These are phyloP conservation scores for Stephania cephalantha DNA, from an alignment of 164 flowering plant genomes.

Conservation along the genomic window DNA sequence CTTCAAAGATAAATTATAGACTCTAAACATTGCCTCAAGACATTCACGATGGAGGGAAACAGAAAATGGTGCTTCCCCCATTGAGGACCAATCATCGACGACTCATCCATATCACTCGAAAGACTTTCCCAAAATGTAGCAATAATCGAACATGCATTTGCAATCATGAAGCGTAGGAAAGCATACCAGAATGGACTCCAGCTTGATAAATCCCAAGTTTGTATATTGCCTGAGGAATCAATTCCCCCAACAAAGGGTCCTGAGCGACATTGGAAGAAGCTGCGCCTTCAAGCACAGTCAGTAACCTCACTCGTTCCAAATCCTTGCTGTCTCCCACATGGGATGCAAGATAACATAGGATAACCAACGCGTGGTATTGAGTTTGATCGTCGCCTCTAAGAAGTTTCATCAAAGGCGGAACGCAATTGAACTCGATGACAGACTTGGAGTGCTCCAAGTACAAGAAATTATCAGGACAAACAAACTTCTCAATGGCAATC, in stretches of 20 bases:
- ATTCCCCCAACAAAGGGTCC: slow-evolving; percentile 46
- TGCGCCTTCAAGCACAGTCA: slow-evolving; percentile 47
- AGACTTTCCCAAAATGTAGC: neutral
- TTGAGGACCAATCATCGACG: neutral
- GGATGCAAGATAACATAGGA: slow-evolving; percentile 66
- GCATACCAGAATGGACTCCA: slow-evolving; percentile 38
- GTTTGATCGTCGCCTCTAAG: slow-evolving; percentile 37
- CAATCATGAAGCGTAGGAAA: slow-evolving; percentile 21
- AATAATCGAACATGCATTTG: slow-evolving; percentile 4
- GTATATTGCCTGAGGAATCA: slow-evolving; percentile 49
- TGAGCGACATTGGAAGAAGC: slow-evolving; percentile 36
- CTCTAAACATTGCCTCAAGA: neutral
- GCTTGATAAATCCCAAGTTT: slow-evolving; percentile 60
- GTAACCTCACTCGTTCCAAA: slow-evolving; percentile 46
- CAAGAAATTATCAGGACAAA: slow-evolving; percentile 45
- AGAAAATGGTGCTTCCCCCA: neutral
- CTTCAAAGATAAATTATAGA: too few relatives aligned
- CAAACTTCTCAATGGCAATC: slow-evolving; percentile 64
- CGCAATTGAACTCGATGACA: slow-evolving; percentile 53
- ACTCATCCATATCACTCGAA: neutral
- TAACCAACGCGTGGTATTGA: slow-evolving; percentile 40
- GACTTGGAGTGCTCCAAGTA: slow-evolving; percentile 59
- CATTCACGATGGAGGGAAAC: neutral
- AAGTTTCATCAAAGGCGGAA: slow-evolving; percentile 49
- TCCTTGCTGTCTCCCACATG: slow-evolving; percentile 52